Evolutionary conservation across 2,329 filamentous ascomycete genomes (phyloP).

Genomic region (Lecanicillium sp.): DNA sequence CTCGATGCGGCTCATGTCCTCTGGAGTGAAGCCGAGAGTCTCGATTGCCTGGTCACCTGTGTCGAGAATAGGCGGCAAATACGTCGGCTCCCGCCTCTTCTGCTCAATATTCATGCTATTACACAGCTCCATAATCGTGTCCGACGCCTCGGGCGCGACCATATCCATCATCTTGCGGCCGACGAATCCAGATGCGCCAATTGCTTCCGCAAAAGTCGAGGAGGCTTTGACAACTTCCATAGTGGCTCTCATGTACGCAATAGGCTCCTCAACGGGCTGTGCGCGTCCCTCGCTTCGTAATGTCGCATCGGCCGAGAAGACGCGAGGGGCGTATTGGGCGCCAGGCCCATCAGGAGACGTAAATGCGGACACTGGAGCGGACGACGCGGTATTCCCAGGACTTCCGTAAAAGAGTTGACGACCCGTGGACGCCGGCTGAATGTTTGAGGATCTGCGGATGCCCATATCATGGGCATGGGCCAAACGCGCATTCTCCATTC

Average conservation of each 20-base stretch:
- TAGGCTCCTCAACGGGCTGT: constrained; percentile 35
- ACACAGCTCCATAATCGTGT: constrained; percentile 45
- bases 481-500: constrained; percentile 48
- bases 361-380: not conserved
- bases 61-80: constrained; percentile 57
- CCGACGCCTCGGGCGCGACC: constrained; percentile 45
- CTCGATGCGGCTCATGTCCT: constrained; percentile 46
- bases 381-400: not conserved
- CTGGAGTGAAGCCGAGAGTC: constrained; percentile 45
- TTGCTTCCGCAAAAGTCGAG: constrained; percentile 47
- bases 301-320: not conserved
- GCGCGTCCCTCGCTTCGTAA: not conserved
- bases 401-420: not conserved
- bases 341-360: constrained; percentile 1
- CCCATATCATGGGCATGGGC: constrained; percentile 39
- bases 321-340: constrained; percentile 37
- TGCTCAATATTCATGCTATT: constrained; percentile 52
- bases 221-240: constrained; percentile 54
- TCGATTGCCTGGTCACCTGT: constrained; percentile 51
- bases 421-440: constrained; percentile 33
- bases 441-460: constrained; percentile 44
- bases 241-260: constrained; percentile 53
- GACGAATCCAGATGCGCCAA: constrained; percentile 40
- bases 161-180: constrained; percentile 50
- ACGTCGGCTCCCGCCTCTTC: constrained; percentile 52